Conservation (phyloP, 2,329 filamentous ascomycete species). For the Endocalyx cinctus region DNA sequence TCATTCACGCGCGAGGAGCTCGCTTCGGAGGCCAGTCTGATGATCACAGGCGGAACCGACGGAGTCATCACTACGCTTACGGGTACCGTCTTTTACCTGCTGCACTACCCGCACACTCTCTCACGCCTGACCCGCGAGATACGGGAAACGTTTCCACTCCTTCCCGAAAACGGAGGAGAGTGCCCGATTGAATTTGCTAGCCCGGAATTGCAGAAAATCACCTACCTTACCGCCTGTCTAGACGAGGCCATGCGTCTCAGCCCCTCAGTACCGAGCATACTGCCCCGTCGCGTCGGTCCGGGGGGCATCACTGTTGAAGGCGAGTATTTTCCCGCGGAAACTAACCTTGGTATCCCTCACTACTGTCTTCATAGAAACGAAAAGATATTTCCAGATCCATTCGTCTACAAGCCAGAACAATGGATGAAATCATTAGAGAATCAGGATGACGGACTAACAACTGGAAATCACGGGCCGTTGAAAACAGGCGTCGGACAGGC, state of each 20-base stretch:
- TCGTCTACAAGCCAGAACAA: constrained; percentile 9
- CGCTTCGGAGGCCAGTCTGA: too few relatives aligned
- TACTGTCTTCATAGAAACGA: constrained; percentile 6
- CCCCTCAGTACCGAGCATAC: constrained; percentile 5
- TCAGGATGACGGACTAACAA: too few relatives aligned
- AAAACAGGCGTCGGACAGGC: too few relatives aligned
- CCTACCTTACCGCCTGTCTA: constrained; percentile 12
- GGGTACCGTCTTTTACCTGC: too few relatives aligned
- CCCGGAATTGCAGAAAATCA: constrained; percentile 3
- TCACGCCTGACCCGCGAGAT: too few relatives aligned
- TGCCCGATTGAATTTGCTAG: too few relatives aligned
- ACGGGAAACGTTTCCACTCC: constrained; percentile 1
- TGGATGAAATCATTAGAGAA: too few relatives aligned
- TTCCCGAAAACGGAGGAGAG: constrained; percentile 5
- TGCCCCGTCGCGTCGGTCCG: constrained; percentile 5
- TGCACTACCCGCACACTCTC: too few relatives aligned
- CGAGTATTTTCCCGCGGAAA: constrained; percentile 5
- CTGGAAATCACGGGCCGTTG: too few relatives aligned
- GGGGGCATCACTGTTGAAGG: constrained; percentile 4
- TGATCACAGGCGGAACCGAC: too few relatives aligned
- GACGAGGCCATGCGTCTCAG: constrained; percentile 12
- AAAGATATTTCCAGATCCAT: constrained; percentile 5
- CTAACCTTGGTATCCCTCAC: constrained; percentile 5
- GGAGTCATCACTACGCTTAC: too few relatives aligned
- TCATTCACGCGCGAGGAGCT: too few relatives aligned